phyloP scores from a whole-genome alignment of 1,284 basidiomycete species.

The Irpex lacteus region DNA sequence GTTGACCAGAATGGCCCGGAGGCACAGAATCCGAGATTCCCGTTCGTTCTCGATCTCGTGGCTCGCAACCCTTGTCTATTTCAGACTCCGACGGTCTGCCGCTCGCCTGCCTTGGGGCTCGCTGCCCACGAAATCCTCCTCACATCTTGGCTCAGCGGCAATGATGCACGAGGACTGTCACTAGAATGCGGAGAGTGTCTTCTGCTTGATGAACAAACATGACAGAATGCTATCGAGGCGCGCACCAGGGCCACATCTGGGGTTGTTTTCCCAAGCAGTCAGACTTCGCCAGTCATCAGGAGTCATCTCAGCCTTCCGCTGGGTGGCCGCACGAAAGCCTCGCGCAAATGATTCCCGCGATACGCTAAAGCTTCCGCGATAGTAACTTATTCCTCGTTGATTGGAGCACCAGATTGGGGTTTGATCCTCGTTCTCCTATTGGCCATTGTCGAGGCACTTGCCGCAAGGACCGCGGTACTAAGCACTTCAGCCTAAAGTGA shows the following conservation, averaged over 20 bases:
- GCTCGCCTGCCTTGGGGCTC: not conserved
- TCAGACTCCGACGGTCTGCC: not conserved
- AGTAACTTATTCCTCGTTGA: not conserved
- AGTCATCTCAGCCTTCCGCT: not conserved
- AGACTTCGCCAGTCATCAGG: no score
- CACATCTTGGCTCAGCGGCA: not conserved
- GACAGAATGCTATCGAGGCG: not conserved
- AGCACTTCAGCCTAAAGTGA: not conserved
- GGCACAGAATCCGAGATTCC: no score
- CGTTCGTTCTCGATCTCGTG: no score
- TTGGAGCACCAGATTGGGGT: not conserved
- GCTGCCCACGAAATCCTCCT: not conserved
- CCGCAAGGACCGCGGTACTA: conserved; percentile 11
- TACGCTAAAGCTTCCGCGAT: conserved; percentile 16
- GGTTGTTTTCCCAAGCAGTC: conserved; percentile 1
- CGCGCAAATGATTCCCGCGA: conserved; percentile 16
- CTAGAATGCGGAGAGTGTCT: not conserved
- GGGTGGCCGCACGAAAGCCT: not conserved
- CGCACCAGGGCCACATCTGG: not conserved
- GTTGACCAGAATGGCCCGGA: no score
- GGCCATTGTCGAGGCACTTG: not conserved
- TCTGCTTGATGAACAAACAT: not conserved
- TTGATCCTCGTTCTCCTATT: not conserved
- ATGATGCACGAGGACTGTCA: not conserved
- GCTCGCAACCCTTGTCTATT: not conserved